Base-by-base conservation (phyloP, 148 eudicot species). In the Amaranthus palmeri region DNA sequence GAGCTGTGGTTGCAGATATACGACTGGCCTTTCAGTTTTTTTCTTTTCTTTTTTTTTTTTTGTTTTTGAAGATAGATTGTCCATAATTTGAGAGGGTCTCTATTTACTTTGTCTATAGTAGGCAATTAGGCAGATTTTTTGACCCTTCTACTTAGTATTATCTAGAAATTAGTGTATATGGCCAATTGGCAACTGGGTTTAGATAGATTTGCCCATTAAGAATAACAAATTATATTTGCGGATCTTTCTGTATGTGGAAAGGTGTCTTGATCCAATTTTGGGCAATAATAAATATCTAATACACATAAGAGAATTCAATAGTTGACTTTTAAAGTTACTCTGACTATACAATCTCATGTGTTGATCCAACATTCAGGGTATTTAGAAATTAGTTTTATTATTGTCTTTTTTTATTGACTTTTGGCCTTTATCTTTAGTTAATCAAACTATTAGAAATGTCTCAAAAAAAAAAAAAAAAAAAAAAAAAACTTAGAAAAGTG, bases 41-140 rank as follows among this genome's bases (percentile, higher is more conserved):
- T 25, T 40, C 53, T 10, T 64, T 25, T 25, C 36, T 25, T 25
- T 25, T 25, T 7, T 36, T 50, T 43, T 46, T 46, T 11, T 44
- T 44, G 41, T 46, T 46, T 11, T 44, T 44, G 41, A 45, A 10
- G 12, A 65, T 72, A 67, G 72, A 4, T 25, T 72, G 65, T 58
- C 25, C 53, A 77, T 77, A 72, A n/a, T 77, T 56, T 10, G 0
- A 55, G 71, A 58, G 72, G 72, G 45, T 63, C 5, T 65, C 64
- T 58, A 18, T 58, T 17, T 58, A 18, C 12, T 70, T 15, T 77
- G 80, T 72, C 63, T 61, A 77, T 77, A 77, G 71, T 74, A 65
- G 77, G 65, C 48, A 60, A 61, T 9, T 76, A 68, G 78, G 73
- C 69, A 63, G 53, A 45, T 76, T 62, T 61, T 69, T 54, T 58